A percentile compares a stretch with the other conserved stretches of the same genome.
These are phyloP conservation scores for Melanomma pulvis-pyrius DNA, from an alignment of 495 filamentous ascomycete species.

Conservation along the genomic window DNA sequence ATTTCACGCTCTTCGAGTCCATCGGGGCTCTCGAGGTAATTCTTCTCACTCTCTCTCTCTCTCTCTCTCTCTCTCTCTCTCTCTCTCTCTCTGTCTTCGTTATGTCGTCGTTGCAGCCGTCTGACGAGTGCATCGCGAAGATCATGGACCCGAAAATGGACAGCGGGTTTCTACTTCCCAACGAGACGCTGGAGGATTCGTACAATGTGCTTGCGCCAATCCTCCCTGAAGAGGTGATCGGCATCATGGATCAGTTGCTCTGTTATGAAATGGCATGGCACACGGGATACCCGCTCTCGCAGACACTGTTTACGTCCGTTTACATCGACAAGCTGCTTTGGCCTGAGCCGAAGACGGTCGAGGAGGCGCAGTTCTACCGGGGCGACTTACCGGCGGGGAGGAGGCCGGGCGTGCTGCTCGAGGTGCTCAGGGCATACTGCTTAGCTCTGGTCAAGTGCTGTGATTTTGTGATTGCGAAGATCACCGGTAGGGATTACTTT, in stretches of 20 bases:
- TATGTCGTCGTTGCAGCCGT: not conserved
- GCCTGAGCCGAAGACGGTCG: slow-evolving; percentile 64
- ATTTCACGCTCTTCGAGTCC: slow-evolving; percentile 89
- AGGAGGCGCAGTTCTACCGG: slow-evolving; percentile 67
- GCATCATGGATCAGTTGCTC: slow-evolving; percentile 91
- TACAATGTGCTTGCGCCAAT: slow-evolving; percentile 77
- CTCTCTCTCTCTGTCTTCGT: no score
- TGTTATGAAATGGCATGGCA: slow-evolving; percentile 99
- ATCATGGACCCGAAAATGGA: slow-evolving; percentile 99
- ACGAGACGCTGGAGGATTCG: slow-evolving; percentile 78
- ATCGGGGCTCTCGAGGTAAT: slow-evolving; percentile 90
- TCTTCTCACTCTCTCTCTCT: slow-evolving; percentile 22
- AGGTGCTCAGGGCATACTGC: slow-evolving; percentile 83
- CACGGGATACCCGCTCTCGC: slow-evolving; percentile 87
- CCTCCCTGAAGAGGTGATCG: slow-evolving; percentile 77
- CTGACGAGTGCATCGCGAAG: slow-evolving; percentile 50
- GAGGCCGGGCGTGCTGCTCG: slow-evolving; percentile 48
- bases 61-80: no score
- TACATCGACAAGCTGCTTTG: slow-evolving; percentile 85
- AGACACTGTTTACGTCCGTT: slow-evolving; percentile 91
- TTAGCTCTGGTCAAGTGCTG: slow-evolving; percentile 82
- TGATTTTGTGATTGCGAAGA: slow-evolving; percentile 71
- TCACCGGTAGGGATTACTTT: slow-evolving; percentile 79
- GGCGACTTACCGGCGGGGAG: slow-evolving; percentile 2
- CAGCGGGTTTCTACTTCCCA: slow-evolving; percentile 76